phyloP scores from a whole-genome alignment of 2,329 filamentous ascomycete species.

The Neofusicoccum sp. region DNA sequence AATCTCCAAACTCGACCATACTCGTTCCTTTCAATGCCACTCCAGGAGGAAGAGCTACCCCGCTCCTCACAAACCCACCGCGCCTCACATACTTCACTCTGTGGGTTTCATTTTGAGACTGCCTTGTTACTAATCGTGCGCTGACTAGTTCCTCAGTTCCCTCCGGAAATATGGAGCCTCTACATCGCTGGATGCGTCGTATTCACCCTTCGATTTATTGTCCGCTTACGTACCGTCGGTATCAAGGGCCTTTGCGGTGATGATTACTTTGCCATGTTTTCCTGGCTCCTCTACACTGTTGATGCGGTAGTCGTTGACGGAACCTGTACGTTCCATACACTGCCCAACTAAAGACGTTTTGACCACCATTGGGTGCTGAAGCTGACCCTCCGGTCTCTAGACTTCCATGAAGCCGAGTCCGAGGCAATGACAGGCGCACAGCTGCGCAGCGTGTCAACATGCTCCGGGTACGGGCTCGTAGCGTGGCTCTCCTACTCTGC shows the following conservation, averaged over 20 bases:
- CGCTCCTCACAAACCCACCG: no score
- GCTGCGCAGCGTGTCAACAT: background rate
- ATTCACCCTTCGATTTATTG: constrained; percentile 30
- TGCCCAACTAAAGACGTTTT: background rate
- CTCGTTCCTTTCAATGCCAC: no score
- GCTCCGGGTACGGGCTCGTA: background rate
- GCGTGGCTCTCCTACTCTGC: background rate
- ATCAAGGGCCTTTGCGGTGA: constrained; percentile 39
- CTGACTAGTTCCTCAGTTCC: background rate
- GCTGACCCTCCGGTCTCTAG: background rate
- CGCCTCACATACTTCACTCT: no score
- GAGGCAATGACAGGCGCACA: background rate
- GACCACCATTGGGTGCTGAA: no score
- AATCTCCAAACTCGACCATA: no score
- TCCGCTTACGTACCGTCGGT: constrained; percentile 40
- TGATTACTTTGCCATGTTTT: constrained; percentile 37
- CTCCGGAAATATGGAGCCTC: background rate
- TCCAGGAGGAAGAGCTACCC: no score
- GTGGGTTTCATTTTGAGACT: no score
- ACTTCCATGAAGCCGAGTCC: background rate
- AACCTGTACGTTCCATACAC: background rate
- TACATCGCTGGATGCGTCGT: background rate
- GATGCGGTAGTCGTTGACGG: background rate
- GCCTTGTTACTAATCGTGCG: no score
- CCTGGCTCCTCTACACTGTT: background rate